Evolutionary conservation across 1,284 basidiomycete species (phyloP).

Genomic region (Stygiomarasmius scandens): DNA sequence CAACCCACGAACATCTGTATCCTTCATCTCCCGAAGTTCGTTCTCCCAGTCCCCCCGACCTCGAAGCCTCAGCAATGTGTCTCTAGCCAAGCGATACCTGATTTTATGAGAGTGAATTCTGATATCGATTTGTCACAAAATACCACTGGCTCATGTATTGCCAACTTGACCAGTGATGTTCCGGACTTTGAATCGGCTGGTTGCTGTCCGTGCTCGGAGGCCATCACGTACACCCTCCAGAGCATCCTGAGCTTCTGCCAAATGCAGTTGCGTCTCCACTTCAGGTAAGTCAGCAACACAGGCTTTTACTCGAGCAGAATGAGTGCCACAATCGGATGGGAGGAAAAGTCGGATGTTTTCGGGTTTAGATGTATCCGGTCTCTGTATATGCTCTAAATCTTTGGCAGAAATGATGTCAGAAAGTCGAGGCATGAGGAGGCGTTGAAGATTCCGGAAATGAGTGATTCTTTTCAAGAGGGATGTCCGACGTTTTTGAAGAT

Average conservation of each 20-base stretch:
- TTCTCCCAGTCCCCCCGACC: conserved; percentile 13
- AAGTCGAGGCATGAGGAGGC: background rate
- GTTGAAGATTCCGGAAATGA: background rate
- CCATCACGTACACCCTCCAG: background rate
- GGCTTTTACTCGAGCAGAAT: too few species aligned
- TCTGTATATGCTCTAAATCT: background rate
- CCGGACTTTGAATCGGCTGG: too few species aligned
- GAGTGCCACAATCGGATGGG: background rate
- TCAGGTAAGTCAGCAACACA: background rate
- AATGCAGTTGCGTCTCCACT: background rate
- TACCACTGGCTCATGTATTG: too few species aligned
- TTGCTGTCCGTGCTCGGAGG: too few species aligned
- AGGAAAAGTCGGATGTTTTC: background rate
- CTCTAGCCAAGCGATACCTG: conserved; percentile 5
- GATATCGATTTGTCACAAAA: conserved; percentile 5
- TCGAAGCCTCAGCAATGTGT: background rate
- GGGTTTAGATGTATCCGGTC: background rate
- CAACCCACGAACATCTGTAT: conserved; percentile 14
- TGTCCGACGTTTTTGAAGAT: too few species aligned
- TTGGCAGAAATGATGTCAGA: background rate
- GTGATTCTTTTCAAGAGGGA: too few species aligned
- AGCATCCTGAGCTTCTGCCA: background rate
- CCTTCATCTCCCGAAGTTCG: background rate
- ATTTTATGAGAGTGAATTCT: background rate
- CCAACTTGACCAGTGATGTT: too few species aligned